Evolutionary conservation across 192 early-diverging fungal species (phyloP).

Genomic region (Rhizophagus sp.): DNA sequence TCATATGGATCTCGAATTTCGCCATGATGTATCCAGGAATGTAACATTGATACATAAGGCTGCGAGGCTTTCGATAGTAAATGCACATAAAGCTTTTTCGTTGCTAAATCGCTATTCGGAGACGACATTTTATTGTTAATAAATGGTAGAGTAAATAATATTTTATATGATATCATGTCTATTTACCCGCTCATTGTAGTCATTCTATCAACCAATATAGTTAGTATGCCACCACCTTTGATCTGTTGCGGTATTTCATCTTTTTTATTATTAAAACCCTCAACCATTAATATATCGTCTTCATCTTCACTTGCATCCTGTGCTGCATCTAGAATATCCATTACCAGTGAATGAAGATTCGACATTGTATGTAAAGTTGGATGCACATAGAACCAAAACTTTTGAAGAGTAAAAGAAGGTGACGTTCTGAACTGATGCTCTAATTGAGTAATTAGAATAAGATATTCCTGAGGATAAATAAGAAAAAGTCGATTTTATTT

Average conservation of each 20-base stretch:
- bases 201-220: constrained; percentile 72
- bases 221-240: constrained; percentile 80
- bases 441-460: constrained; percentile 81
- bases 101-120: constrained; percentile 60
- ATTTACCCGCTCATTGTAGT: constrained; percentile 66
- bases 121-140: neutral
- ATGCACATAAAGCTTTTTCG: constrained; percentile 77
- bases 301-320: constrained; percentile 37
- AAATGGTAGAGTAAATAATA: constrained; percentile 18
- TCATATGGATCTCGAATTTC: constrained; percentile 84
- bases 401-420: constrained; percentile 82
- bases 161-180: constrained; percentile 29
- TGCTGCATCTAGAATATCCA: constrained; percentile 40
- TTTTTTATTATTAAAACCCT: constrained; percentile 34
- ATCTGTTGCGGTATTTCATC: constrained; percentile 52
- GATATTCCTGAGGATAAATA: constrained; percentile 65
- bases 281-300: constrained; percentile 43
- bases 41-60: constrained; percentile 83
- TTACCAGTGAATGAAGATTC: constrained; percentile 46
- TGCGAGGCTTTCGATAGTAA: constrained; percentile 74
- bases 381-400: constrained; percentile 87
- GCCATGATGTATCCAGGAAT: constrained; percentile 87
- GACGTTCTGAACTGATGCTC: constrained; percentile 79
- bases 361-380: constrained; percentile 67
- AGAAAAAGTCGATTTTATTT: neutral